Evolutionary conservation across 768 basidiomycete species (phyloP), one percentile per base, ranked within the genome.

Genomic region (Mycena kentingensis): DNA sequence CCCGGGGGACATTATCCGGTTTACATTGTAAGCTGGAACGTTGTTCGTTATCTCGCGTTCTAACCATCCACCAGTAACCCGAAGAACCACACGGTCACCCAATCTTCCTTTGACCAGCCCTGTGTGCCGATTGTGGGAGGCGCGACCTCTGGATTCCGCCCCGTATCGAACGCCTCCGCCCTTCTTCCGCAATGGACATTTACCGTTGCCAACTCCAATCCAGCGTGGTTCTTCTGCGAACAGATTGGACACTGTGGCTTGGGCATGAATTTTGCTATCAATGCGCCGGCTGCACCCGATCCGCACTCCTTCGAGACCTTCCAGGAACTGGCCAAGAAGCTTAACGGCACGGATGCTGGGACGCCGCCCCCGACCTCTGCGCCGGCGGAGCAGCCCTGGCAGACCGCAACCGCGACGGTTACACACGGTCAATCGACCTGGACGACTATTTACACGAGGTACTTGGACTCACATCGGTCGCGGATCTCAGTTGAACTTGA

Each of bases 321-420:
- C 57, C 45, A 54, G 24, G n/a, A 19, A 18, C 57, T 51, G 29
- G 57, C 57, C 13, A 45, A 26, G 15, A 21, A 54, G 42, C 37
- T 58, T 39, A 58, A 58, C 49, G 52, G 57, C 4, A 55, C 54
- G 4, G 28, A 21, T 5, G 19, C 47, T 25, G 12, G 18, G 4
- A 18, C 59, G 2, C 35, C 64, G 5, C 13, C 45, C 15, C 18
- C 49, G 16, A 50, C 64, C 28, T 53, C 70, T 21, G 49, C 69
- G 13, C 52, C 65, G 12, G 38, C 64, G 3, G n/a, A n/a, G n/a
- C 57, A 65, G 12, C 52, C 59, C 11, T 65, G 65, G 19, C 58
- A 54, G 28, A 68, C 67, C 28, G 68, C 65, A 1, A 73, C 73
- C 2, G 67, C 70, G 8, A 71, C 73, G 5, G 60, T 70, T 16